A percentile compares a stretch with the other conserved stretches of the same genome.
Evolutionary conservation across 768 basidiomycete species (phyloP).

Genomic region (Rhizopogon rudus): DNA sequence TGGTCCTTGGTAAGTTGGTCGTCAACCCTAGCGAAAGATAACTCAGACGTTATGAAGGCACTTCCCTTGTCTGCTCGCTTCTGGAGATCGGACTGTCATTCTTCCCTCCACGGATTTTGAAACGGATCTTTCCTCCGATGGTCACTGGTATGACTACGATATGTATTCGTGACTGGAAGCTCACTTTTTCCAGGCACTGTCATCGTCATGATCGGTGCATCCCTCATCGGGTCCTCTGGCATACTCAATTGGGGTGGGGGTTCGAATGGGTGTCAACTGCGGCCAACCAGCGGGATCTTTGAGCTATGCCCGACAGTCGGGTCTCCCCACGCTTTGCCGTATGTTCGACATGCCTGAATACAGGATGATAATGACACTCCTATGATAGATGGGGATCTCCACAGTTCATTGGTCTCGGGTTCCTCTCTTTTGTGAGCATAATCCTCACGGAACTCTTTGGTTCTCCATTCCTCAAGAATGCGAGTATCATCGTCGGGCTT

Average conservation of each 20-base stretch:
- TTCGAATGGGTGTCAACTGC: conserved; percentile 59
- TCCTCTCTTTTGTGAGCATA: conserved; percentile 74
- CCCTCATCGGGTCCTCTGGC: conserved; percentile 70
- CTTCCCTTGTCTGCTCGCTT: conserved; percentile 72
- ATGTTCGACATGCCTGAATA: conserved; percentile 15
- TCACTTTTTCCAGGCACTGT: conserved; percentile 50
- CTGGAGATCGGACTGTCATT: conserved; percentile 79
- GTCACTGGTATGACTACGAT: conserved; percentile 50
- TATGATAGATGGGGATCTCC: conserved; percentile 67
- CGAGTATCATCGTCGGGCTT: conserved; percentile 71
- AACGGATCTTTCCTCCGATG: conserved; percentile 73
- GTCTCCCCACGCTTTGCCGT: conserved; percentile 67
- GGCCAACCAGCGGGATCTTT: conserved; percentile 66
- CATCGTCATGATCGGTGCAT: conserved; percentile 75
- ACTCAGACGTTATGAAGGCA: conserved; percentile 37
- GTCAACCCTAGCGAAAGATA: background rate
- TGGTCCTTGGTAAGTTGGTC: conserved; percentile 51
- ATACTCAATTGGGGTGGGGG: conserved; percentile 84
- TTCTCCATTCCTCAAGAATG: conserved; percentile 80
- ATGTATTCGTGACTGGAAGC: background rate
- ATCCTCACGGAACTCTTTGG: conserved; percentile 80
- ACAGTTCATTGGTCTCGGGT: conserved; percentile 82
- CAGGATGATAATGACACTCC: background rate
- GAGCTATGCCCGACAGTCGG: conserved; percentile 64
- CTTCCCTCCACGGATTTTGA: conserved; percentile 56